These are phyloP conservation scores for Rusavskia elegans DNA, from an alignment of 495 filamentous ascomycete genomes.

Conservation along the genomic window DNA sequence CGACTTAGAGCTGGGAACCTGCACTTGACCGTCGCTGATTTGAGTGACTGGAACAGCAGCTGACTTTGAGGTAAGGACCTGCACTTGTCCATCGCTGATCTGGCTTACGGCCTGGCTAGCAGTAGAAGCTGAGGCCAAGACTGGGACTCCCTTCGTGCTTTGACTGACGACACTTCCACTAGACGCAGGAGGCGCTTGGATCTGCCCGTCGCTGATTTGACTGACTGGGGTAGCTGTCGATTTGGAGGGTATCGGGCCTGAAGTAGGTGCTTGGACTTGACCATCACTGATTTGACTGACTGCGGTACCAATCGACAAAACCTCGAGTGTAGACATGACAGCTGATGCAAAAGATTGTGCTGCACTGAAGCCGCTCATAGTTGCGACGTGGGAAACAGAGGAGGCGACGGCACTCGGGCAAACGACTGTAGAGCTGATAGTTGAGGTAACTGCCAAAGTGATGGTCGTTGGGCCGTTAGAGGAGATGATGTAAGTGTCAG, in stretches of 20 bases:
- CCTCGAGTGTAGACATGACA: neutral
- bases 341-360: neutral
- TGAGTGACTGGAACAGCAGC: neutral
- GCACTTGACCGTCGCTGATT: conserved; percentile 15
- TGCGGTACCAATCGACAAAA: neutral
- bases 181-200: conserved; percentile 36
- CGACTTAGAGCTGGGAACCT: conserved; percentile 7
- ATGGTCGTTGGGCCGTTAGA: too few species aligned
- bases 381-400: neutral
- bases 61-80: neutral
- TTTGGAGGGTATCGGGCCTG: too few species aligned
- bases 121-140: too few species aligned
- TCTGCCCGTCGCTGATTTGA: too few species aligned
- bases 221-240: too few species aligned
- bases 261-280: conserved; percentile 34
- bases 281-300: conserved; percentile 27
- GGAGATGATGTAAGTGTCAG: too few species aligned
- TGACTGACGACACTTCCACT: conserved; percentile 32
- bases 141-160: too few species aligned
- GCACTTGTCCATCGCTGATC: conserved; percentile 16
- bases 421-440: neutral
- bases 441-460: conserved; percentile 1
- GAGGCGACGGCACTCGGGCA: neutral
- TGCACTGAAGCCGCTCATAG: neutral
- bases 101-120: conserved; percentile 4